Conservation (phyloP, 345 rosid species). For the Heritiera fomes region DNA sequence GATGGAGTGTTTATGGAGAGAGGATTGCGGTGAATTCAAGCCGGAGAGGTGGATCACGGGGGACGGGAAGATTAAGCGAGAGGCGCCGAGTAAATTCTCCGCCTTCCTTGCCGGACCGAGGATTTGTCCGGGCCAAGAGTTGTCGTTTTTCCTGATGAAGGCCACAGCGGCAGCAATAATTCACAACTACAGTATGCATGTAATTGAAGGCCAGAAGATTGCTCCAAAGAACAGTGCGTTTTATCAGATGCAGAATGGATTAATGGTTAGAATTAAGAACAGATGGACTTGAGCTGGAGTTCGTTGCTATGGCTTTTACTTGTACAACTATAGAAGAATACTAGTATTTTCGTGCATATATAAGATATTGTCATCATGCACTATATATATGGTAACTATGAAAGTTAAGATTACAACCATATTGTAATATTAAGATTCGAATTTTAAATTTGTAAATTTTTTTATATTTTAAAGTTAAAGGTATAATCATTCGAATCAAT, state of each 20-base stretch:
- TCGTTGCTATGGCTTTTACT: too few relatives aligned
- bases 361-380: too few relatives aligned
- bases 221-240: constrained; percentile 27
- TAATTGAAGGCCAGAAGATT: constrained; percentile 31
- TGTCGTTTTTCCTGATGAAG: constrained; percentile 43
- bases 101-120: constrained; percentile 59
- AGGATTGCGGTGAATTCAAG: constrained; percentile 46
- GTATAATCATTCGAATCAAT: too few relatives aligned
- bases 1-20: constrained; percentile 46
- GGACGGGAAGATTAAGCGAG: constrained; percentile 29
- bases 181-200: constrained; percentile 28
- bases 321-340: too few relatives aligned
- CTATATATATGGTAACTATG: too few relatives aligned
- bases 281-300: constrained; percentile 5
- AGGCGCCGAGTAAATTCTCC: constrained; percentile 34
- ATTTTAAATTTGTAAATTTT: too few relatives aligned
- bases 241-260: constrained; percentile 33
- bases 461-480: too few relatives aligned
- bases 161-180: constrained; percentile 22
- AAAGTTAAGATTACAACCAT: too few relatives aligned
- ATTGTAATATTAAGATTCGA: too few relatives aligned
- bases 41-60: constrained; percentile 21
- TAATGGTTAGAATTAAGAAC: constrained; percentile 9
- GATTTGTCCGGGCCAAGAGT: constrained; percentile 50
- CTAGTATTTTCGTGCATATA: too few relatives aligned